Percentiles rank a stretch among this genome's conserved stretches.
These are phyloP conservation scores for Uronychia setigera DNA, from an alignment of 73 alveolate genomes.

Conservation along the genomic window DNA sequence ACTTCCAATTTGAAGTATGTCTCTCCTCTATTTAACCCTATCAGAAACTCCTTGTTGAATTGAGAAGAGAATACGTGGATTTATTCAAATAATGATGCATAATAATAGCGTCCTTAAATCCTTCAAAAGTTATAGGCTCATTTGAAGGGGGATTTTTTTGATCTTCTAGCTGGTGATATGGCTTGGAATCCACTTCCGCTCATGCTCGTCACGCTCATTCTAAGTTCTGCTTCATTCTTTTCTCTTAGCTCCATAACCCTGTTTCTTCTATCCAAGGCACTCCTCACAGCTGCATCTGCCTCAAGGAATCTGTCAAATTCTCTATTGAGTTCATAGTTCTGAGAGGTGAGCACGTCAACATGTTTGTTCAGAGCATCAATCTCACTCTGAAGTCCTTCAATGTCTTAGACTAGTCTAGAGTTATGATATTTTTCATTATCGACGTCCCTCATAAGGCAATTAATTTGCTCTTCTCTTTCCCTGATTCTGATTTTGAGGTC, in stretches of 20 bases:
- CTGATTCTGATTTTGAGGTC: background rate
- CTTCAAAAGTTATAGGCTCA: background rate
- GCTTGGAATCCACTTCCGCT: background rate
- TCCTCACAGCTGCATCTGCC: slow-evolving; percentile 44
- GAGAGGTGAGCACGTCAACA: background rate
- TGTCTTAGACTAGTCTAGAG: background rate
- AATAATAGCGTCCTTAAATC: too few relatives aligned
- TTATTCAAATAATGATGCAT: too few relatives aligned
- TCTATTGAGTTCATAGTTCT: slow-evolving; percentile 4
- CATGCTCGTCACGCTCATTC: background rate
- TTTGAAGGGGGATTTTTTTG: background rate
- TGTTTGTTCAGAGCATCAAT: background rate
- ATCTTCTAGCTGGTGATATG: background rate
- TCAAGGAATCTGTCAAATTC: slow-evolving; percentile 50
- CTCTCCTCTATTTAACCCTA: too few relatives aligned
- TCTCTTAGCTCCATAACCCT: slow-evolving; percentile 21
- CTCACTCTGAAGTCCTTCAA: background rate
- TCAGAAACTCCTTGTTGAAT: too few relatives aligned
- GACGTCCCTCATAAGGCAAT: background rate
- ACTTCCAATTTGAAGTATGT: too few relatives aligned
- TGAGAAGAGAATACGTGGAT: too few relatives aligned
- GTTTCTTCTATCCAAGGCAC: slow-evolving; percentile 33
- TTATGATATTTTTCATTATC: background rate
- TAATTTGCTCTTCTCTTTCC: background rate
- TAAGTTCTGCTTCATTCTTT: slow-evolving; percentile 19